Evolutionary conservation across 2,329 filamentous ascomycete species (phyloP), one percentile per base, ranked within the genome.

Genomic region (Passalora sequoiae): DNA sequence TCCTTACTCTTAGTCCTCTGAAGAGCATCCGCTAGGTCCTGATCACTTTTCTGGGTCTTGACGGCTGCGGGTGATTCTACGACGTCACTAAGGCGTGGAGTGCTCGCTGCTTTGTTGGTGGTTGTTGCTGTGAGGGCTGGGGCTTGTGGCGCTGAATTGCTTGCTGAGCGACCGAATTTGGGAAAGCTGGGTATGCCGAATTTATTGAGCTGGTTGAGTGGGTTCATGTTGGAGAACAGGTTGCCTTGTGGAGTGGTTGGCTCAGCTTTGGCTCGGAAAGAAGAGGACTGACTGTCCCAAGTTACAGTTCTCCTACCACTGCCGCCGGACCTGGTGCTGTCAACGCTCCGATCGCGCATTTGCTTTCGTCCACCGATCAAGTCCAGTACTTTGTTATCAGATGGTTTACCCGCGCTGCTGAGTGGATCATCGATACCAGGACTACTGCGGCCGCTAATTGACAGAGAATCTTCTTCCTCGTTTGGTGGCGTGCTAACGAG

Each of bases 341-440:
- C 89, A 5, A 77, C 76, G 59, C 86, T 94, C 53, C 80, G 78
- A 45, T 95, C 89, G 29, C 88, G 78, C 9, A 72, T 64, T 28
- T 59, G 62, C 46, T 75, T 77, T 19, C 80, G 77, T 4, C 86
- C 86, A 24, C 78, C 80, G 30, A 94, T 81, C 6, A 92, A 70
- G 40, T 80, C 81, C 3, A 88, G 69, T 40, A 91, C 69, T 53
- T 77, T 83, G 50, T 86, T 83, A 4, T 70, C 64, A 22, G 66
- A 69, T 35, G 52, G 54, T 24, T 41, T 55, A 37, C 40, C 40
- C 28, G 40, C 40, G 2, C 43, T 42, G 19, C 39, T 45, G 1
- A 62, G 49, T 1, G 63, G 60, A 40, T 64, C 63, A 15, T 58
- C 57, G 17, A 54, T 40, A 16, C 49, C 44, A 7, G 60, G 59